Conservation (phyloP, 2,329 filamentous ascomycete species). For the Clarireedia homoeocarpa region DNA sequence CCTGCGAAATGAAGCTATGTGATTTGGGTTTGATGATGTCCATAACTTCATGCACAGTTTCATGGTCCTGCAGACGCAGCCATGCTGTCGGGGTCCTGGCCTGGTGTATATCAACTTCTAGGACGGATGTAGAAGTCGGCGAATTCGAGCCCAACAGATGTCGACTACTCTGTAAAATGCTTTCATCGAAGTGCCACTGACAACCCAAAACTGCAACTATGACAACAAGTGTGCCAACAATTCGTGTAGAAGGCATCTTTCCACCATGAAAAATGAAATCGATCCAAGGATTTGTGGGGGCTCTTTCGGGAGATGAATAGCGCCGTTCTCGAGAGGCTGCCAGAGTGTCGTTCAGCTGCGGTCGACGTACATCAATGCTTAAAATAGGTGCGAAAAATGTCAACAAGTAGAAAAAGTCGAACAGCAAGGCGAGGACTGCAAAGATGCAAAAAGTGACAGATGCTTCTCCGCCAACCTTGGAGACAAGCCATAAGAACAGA, state of each 20-base stretch:
- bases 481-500: conserved; percentile 56
- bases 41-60: conserved; percentile 70
- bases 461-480: conserved; percentile 44
- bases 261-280: conserved; percentile 56
- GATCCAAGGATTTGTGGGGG: conserved; percentile 43
- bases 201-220: conserved; percentile 64
- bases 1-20: conserved; percentile 63
- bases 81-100: conserved; percentile 69
- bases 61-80: conserved; percentile 70
- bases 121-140: conserved; percentile 29
- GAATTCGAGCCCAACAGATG: not conserved
- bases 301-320: conserved; percentile 16
- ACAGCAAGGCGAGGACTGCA: conserved; percentile 63
- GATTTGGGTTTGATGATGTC: conserved; percentile 64
- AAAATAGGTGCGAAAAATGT: conserved; percentile 76
- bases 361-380: conserved; percentile 69
- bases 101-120: conserved; percentile 59
- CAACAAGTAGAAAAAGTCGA: conserved; percentile 71
- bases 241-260: conserved; percentile 60
- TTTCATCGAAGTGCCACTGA: conserved; percentile 66
- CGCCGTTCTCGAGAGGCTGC: conserved; percentile 36
- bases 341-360: conserved; percentile 61
- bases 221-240: conserved; percentile 67
- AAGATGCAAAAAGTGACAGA: conserved; percentile 70
- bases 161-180: conserved; percentile 30